Percentiles rank a stretch among this genome's conserved stretches.
phyloP scores from a whole-genome alignment of 805 yeast species.

The Komagataella kurtzmanii region DNA sequence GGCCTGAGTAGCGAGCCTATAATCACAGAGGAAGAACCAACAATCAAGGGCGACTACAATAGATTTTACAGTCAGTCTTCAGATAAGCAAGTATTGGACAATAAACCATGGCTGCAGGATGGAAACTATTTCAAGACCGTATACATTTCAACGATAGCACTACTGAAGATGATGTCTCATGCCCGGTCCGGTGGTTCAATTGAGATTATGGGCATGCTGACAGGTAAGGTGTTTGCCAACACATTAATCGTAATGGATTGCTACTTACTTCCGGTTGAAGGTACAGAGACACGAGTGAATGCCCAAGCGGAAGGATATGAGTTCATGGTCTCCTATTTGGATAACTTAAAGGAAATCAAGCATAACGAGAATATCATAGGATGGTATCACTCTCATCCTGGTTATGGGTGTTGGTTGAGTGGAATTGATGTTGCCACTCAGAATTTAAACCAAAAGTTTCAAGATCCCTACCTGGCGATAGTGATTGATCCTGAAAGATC shows the following conservation, averaged over 20 bases:
- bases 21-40: not conserved
- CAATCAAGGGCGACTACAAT: not conserved
- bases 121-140: slow-evolving; percentile 48
- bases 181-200: slow-evolving; percentile 76
- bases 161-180: slow-evolving; percentile 66
- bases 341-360: slow-evolving; percentile 15
- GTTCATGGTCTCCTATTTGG: slow-evolving; percentile 79
- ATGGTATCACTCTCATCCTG: slow-evolving; percentile 97
- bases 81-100: not conserved
- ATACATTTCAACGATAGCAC: slow-evolving; percentile 56
- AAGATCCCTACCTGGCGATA: slow-evolving; percentile 83
- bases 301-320: slow-evolving; percentile 92
- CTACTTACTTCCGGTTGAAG: slow-evolving; percentile 84
- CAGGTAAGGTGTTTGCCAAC: slow-evolving; percentile 53
- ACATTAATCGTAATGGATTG: slow-evolving; percentile 64
- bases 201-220: slow-evolving; percentile 92
- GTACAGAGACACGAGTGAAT: slow-evolving; percentile 91
- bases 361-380: slow-evolving; percentile 74
- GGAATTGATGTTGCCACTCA: slow-evolving; percentile 93
- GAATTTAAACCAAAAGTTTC: slow-evolving; percentile 68
- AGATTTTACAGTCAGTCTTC: not conserved
- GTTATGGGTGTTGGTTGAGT: slow-evolving; percentile 92
- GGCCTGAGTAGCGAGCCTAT: not conserved
- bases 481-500: slow-evolving; percentile 80
- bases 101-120: slow-evolving; percentile 43